A percentile compares a stretch with the other conserved stretches of the same genome.
Conservation (phyloP, 352 stramenopile genomes). For the Phytophthora ramorum region DNA sequence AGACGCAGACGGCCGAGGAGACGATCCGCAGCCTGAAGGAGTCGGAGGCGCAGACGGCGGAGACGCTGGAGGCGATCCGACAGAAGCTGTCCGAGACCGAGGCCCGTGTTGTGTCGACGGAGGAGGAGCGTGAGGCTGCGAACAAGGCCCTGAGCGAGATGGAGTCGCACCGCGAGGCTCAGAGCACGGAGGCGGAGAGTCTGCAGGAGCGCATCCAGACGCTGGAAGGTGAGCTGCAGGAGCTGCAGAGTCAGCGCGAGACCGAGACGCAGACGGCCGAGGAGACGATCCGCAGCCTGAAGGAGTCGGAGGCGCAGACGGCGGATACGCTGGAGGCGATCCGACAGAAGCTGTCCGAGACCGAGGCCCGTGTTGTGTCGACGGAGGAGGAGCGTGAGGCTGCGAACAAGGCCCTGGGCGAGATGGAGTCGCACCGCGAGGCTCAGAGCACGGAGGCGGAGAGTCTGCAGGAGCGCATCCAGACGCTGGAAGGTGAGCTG, state of each 20-base stretch:
- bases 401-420: slow-evolving; percentile 21
- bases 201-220: slow-evolving; percentile 11
- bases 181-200: slow-evolving; percentile 21
- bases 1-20: slow-evolving; percentile 25
- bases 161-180: slow-evolving; percentile 21
- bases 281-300: slow-evolving; percentile 31
- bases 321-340: slow-evolving; percentile 24
- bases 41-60: slow-evolving; percentile 13
- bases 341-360: slow-evolving; percentile 32
- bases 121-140: slow-evolving; percentile 28
- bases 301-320: slow-evolving; percentile 19
- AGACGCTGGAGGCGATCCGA: slow-evolving; percentile 29
- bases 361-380: slow-evolving; percentile 18
- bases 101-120: slow-evolving; percentile 14
- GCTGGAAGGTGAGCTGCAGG: slow-evolving; percentile 33
- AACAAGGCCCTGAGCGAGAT: slow-evolving; percentile 29
- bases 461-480: slow-evolving; percentile 9
- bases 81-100: slow-evolving; percentile 32
- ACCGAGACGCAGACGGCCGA: slow-evolving; percentile 22
- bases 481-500: slow-evolving; percentile 29
- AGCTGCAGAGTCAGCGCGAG: slow-evolving; percentile 26
- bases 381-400: slow-evolving; percentile 29
- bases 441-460: slow-evolving; percentile 22
- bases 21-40: slow-evolving; percentile 31
- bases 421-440: slow-evolving; percentile 27